A percentile compares a stretch with the other conserved stretches of the same genome.
Conservation (phyloP, 1,284 basidiomycete species). For the Neolentinus lepideus region DNA sequence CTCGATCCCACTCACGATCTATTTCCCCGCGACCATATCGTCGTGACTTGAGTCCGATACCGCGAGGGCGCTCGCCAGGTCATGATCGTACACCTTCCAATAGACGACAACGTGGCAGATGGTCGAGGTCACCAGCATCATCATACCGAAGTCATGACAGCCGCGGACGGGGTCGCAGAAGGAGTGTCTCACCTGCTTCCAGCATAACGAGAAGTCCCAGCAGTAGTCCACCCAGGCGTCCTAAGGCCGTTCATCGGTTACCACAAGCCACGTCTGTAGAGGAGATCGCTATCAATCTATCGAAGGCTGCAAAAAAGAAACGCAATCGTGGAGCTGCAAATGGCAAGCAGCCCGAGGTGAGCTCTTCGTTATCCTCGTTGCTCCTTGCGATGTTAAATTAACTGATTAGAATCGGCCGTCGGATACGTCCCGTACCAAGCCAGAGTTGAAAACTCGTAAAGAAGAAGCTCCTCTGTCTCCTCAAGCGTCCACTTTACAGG, state of each 20-base stretch:
- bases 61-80: constrained; percentile 19
- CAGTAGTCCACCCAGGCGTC: constrained; percentile 38
- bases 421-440: not conserved
- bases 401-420: not conserved
- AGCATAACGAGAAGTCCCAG: constrained; percentile 43
- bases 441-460: not conserved
- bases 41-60: constrained; percentile 37
- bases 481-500: not conserved
- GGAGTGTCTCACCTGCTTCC: constrained; percentile 39
- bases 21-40: constrained; percentile 47
- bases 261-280: constrained; percentile 41
- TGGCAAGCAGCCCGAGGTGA: constrained; percentile 15
- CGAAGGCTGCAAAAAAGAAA: constrained; percentile 16
- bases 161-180: constrained; percentile 21
- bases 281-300: constrained; percentile 24
- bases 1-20: constrained; percentile 24
- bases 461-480: not conserved
- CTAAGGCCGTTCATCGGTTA: constrained; percentile 55
- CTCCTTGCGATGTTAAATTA: not conserved
- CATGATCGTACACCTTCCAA: not conserved
- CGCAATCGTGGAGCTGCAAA: constrained; percentile 9
- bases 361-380: not conserved
- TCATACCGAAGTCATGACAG: constrained; percentile 5
- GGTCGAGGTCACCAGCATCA: not conserved
- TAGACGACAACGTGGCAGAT: not conserved